phyloP scores from a whole-genome alignment of 164 flowering plant species.

The Magnolia kwangsiensis region DNA sequence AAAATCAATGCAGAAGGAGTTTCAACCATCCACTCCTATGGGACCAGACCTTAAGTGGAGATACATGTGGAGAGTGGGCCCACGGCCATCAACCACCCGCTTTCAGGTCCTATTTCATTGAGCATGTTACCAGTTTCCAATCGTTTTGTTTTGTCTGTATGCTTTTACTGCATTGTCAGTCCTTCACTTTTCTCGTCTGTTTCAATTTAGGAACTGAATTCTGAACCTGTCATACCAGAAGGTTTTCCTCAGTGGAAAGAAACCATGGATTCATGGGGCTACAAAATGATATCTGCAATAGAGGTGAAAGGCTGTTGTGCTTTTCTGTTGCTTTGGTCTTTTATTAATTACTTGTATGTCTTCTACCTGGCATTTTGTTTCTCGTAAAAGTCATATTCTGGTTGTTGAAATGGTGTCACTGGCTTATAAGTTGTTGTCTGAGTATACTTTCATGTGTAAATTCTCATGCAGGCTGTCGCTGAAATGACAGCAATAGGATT shows the following conservation, averaged over 20 bases:
- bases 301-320: conserved; percentile 43
- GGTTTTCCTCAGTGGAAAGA: conserved; percentile 95
- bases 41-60: conserved; percentile 99
- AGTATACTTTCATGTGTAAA: neutral
- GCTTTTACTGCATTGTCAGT: neutral
- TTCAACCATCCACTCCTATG: conserved; percentile 56
- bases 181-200: neutral
- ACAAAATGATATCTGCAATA: conserved; percentile 84
- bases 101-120: conserved; percentile 53
- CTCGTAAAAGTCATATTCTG: neutral
- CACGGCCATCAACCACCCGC: conserved; percentile 77
- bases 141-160: neutral
- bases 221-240: conserved; percentile 94
- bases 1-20: conserved; percentile 63
- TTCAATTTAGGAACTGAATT: conserved; percentile 68
- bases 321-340: neutral
- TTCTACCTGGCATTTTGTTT: neutral
- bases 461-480: conserved; percentile 67
- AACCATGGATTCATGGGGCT: conserved; percentile 96
- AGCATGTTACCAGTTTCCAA: neutral
- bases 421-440: neutral
- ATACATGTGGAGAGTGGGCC: conserved; percentile 97
- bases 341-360: neutral
- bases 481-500: conserved; percentile 98
- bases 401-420: neutral